These are phyloP conservation scores for Stagonosporopsis tanaceti DNA, from an alignment of 2,329 filamentous ascomycete species.

Conservation along the genomic window DNA sequence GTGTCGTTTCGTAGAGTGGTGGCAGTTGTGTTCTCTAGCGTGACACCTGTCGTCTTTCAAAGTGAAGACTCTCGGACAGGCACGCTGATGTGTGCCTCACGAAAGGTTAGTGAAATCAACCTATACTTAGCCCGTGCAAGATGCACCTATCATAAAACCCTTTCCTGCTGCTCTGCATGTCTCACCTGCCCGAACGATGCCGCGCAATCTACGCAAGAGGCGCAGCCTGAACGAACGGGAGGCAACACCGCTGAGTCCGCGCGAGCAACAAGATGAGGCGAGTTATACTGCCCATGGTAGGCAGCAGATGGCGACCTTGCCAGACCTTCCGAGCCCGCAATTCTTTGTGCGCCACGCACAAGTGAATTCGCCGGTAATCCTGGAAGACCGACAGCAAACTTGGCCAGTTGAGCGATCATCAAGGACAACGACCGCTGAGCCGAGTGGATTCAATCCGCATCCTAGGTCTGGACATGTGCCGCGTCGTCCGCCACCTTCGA, in stretches of 20 bases:
- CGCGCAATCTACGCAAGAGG: conserved; percentile 1
- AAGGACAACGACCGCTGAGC: not conserved
- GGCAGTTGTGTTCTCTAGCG: not conserved
- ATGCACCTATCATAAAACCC: not conserved
- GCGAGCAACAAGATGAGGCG: not conserved
- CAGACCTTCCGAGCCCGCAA: not conserved
- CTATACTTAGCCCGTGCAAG: not conserved
- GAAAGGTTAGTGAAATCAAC: not conserved
- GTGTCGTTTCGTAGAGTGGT: not conserved
- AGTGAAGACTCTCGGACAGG: too few species aligned
- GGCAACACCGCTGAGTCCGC: not conserved
- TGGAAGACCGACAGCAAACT: not conserved
- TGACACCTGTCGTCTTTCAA: not conserved
- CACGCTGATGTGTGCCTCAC: too few species aligned
- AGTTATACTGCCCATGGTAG: conserved; percentile 3
- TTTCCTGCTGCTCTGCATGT: not conserved
- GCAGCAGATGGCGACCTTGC: conserved; percentile 4
- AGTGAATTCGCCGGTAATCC: not conserved
- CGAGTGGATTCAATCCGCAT: too few species aligned
- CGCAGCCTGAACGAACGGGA: not conserved
- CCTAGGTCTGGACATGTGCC: too few species aligned
- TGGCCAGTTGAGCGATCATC: not conserved
- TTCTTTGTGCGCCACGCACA: not conserved
- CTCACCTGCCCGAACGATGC: not conserved
- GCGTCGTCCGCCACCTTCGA: too few species aligned